Evolutionary conservation across 805 yeast species (phyloP).

Genomic region (Saturnispora diversa): DNA sequence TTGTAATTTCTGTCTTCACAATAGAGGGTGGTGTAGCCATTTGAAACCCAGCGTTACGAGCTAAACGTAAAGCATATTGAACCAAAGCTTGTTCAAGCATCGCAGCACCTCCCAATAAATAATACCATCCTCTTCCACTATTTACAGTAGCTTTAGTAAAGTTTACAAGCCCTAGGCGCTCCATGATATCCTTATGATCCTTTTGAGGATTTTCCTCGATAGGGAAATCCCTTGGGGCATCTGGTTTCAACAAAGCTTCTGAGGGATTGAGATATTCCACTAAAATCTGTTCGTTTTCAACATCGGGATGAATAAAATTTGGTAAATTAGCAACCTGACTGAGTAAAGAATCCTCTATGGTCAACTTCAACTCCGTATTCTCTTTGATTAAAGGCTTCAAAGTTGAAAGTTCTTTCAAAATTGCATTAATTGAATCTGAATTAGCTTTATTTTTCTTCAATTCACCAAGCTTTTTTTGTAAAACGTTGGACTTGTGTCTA

Average conservation of each 20-base stretch:
- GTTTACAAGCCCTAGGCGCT: slow-evolving; percentile 57
- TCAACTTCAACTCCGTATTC: slow-evolving; percentile 21
- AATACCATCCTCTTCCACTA: slow-evolving; percentile 86
- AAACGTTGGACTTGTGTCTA: slow-evolving; percentile 20
- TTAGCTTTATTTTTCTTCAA: slow-evolving; percentile 13
- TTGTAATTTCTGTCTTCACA: slow-evolving; percentile 65
- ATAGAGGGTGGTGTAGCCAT: slow-evolving; percentile 80
- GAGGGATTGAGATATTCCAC: slow-evolving; percentile 46
- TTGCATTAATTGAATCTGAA: slow-evolving; percentile 7
- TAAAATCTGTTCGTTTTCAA: slow-evolving; percentile 35
- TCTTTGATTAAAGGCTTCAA: slow-evolving; percentile 27
- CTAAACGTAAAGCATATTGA: slow-evolving; percentile 64
- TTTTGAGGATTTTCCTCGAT: slow-evolving; percentile 15
- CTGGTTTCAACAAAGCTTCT: slow-evolving; percentile 16
- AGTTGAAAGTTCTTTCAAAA: slow-evolving; percentile 17
- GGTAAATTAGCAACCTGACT: slow-evolving; percentile 49
- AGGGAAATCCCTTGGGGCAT: slow-evolving; percentile 16
- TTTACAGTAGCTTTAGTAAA: slow-evolving; percentile 63
- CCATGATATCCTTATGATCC: slow-evolving; percentile 72
- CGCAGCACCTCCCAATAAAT: slow-evolving; percentile 77
- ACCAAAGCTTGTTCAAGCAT: slow-evolving; percentile 82
- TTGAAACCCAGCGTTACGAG: slow-evolving; percentile 57
- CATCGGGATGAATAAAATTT: slow-evolving; percentile 46
- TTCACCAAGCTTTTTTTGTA: slow-evolving; percentile 18
- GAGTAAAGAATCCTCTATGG: slow-evolving; percentile 32